phyloP scores from a whole-genome alignment of 257 asterid genomes.

The Solanum microdontum region DNA sequence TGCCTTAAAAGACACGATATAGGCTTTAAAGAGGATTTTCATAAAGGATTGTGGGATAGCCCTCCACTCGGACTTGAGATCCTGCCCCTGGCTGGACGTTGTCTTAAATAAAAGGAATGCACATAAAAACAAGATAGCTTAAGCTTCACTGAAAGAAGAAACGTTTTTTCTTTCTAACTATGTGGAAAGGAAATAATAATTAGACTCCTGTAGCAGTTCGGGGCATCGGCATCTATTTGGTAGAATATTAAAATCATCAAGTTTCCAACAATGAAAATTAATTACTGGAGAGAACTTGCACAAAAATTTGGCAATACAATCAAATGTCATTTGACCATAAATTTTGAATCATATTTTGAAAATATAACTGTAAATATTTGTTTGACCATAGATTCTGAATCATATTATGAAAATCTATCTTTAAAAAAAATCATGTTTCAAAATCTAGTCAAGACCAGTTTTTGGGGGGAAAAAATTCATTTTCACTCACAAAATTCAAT shows the following conservation, averaged over 20 bases:
- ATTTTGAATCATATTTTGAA: not conserved
- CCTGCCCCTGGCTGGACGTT: no score
- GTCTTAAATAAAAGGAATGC: no score
- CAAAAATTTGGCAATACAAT: not conserved
- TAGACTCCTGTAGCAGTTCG: no score
- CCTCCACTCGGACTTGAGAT: no score
- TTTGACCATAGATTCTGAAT: not conserved
- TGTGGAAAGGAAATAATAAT: no score
- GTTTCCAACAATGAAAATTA: not conserved
- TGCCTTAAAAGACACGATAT: no score
- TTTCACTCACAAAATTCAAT: not conserved
- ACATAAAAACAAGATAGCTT: no score
- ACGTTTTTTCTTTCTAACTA: no score
- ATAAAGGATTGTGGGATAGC: no score
- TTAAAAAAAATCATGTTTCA: not conserved
- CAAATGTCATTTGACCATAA: not conserved
- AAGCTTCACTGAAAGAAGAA: no score
- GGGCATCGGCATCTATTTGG: no score
- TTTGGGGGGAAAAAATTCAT: not conserved
- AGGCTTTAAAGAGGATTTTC: no score
- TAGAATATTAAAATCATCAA: not conserved
- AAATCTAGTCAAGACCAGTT: not conserved
- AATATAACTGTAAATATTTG: not conserved
- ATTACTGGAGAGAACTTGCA: not conserved
- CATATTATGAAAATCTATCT: not conserved